Evolutionary conservation across 2,329 filamentous ascomycete genomes (phyloP).

Genomic region (Lasiodiplodia sp.): DNA sequence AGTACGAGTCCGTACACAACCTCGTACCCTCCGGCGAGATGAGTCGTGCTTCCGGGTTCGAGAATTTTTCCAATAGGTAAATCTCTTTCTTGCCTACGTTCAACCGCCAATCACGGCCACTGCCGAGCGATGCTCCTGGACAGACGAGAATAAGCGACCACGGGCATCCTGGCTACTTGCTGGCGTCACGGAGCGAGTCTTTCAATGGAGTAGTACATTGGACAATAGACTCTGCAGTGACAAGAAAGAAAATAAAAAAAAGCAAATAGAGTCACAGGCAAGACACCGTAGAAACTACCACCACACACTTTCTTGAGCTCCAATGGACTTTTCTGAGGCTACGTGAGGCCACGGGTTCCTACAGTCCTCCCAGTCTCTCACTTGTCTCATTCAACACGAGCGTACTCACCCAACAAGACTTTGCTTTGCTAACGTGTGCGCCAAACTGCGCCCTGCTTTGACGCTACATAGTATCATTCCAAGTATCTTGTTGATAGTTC

Average conservation of each 20-base stretch:
- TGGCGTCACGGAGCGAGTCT: neutral
- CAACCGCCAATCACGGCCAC: neutral
- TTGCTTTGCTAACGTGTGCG: neutral
- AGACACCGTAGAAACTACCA: neutral
- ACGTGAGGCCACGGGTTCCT: neutral
- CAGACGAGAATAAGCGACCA: neutral
- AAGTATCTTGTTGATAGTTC: neutral
- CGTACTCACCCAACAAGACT: neutral
- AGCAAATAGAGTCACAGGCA: neutral
- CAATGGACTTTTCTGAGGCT: neutral
- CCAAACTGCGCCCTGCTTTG: neutral
- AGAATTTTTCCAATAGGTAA: neutral
- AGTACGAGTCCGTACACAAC: neutral
- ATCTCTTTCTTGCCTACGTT: neutral
- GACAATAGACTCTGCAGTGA: neutral
- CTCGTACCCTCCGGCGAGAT: neutral
- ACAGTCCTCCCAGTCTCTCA: neutral
- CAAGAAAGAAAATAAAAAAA: neutral
- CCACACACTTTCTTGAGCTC: neutral
- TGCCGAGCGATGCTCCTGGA: neutral
- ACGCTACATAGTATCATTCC: neutral
- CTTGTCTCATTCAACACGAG: neutral
- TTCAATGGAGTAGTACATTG: neutral
- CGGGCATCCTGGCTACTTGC: neutral
- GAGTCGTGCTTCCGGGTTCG: neutral